phyloP scores from a whole-genome alignment of 257 asterid species.

The Solanum appendiculatum region DNA sequence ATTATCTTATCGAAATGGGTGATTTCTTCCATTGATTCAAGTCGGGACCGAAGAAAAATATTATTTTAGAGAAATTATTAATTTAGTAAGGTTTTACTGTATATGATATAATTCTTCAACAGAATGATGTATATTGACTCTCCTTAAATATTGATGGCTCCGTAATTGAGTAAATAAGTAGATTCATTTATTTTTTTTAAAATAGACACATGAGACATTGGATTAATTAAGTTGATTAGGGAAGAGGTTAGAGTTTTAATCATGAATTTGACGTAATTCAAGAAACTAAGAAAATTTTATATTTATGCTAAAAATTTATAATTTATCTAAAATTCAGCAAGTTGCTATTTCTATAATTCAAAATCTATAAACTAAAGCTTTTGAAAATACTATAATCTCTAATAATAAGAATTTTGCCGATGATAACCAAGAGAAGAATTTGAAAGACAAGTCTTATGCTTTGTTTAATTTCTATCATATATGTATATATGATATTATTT shows the following conservation, averaged over 20 bases:
- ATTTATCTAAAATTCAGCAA: neutral
- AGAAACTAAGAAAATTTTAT: neutral
- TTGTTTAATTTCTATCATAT: too few species aligned
- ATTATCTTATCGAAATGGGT: too few species aligned
- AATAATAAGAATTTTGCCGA: neutral
- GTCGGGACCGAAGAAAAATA: too few species aligned
- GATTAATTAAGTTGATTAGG: neutral
- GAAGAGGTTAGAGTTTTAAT: too few species aligned
- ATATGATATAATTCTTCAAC: too few species aligned
- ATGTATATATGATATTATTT: too few species aligned
- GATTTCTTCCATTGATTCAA: too few species aligned
- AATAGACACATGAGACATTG: neutral
- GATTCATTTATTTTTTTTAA: too few species aligned
- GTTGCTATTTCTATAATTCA: neutral
- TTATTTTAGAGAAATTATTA: too few species aligned
- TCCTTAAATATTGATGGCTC: neutral
- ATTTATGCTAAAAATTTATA: neutral
- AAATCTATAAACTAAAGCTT: neutral
- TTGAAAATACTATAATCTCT: neutral
- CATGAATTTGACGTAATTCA: too few species aligned
- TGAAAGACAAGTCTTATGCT: neutral
- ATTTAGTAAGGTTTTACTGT: too few species aligned
- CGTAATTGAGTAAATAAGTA: neutral
- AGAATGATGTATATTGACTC: neutral
- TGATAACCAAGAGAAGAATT: neutral